Conservation (phyloP, 257 asterid genomes). For the Ajuga chamaepitys region DNA sequence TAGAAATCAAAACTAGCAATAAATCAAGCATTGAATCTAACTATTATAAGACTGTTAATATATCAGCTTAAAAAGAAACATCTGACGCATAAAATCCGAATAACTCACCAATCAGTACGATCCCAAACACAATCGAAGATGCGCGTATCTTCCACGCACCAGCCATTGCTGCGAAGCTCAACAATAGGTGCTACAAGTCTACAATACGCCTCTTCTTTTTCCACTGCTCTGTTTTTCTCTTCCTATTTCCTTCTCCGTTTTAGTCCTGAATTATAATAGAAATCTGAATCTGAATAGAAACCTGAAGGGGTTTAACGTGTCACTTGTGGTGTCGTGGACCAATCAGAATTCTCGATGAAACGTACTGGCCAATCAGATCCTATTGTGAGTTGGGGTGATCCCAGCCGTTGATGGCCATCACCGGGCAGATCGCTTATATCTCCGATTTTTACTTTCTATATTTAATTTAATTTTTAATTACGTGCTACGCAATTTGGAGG, state of each 20-base stretch:
- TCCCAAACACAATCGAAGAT: constrained; percentile 36
- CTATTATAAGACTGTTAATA: background rate
- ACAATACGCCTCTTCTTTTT: background rate
- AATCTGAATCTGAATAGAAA: constrained; percentile 12
- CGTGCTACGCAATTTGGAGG: too few relatives aligned
- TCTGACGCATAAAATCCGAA: background rate
- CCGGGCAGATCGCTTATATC: too few relatives aligned
- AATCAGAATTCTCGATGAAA: constrained; percentile 21
- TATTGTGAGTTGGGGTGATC: too few relatives aligned
- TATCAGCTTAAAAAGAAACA: background rate
- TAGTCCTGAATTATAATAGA: background rate
- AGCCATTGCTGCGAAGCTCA: constrained; percentile 49
- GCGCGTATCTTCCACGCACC: constrained; percentile 46
- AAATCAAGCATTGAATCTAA: too few relatives aligned
- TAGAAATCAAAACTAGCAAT: too few relatives aligned
- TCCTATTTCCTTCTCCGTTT: background rate
- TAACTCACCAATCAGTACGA: constrained; percentile 59
- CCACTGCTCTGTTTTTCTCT: background rate
- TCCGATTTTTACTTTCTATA: too few relatives aligned
- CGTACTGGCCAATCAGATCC: too few relatives aligned
- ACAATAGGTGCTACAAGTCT: background rate
- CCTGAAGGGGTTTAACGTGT: constrained; percentile 21
- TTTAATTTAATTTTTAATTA: too few relatives aligned
- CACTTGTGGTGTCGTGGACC: constrained; percentile 61
- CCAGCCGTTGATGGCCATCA: too few relatives aligned